These are phyloP conservation scores for Lathyrus oleraceus DNA, from an alignment of 306 rosid species.

Conservation along the genomic window DNA sequence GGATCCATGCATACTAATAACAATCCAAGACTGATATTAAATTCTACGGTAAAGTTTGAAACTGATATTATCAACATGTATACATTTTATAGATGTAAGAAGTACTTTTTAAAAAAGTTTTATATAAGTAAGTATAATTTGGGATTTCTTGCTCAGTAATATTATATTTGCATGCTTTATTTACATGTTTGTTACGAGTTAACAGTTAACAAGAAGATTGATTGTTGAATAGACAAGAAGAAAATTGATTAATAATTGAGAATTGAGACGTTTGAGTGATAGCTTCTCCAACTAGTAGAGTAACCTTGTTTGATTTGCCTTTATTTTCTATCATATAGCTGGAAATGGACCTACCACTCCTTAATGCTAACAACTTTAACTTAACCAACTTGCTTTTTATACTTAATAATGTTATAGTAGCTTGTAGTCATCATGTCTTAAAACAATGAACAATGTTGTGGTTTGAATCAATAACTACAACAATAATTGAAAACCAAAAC, in stretches of 20 bases:
- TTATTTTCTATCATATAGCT: conserved; percentile 40
- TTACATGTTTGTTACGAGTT: not conserved
- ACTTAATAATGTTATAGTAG: conserved; percentile 6
- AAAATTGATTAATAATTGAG: conserved; percentile 16
- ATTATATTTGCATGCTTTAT: not conserved
- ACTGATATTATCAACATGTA: too few relatives aligned
- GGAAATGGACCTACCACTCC: conserved; percentile 48
- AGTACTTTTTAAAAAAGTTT: too few relatives aligned
- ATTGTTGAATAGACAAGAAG: conserved; percentile 21
- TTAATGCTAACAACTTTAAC: conserved; percentile 35
- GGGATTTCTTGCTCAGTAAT: not conserved
- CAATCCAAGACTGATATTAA: too few relatives aligned
- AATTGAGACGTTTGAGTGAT: conserved; percentile 31
- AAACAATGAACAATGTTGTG: not conserved
- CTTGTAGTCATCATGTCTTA: conserved; percentile 2
- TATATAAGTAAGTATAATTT: too few relatives aligned
- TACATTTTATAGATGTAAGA: too few relatives aligned
- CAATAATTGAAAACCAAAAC: conserved; percentile 2
- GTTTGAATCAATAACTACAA: not conserved
- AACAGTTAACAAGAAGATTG: not conserved
- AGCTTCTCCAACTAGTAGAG: conserved; percentile 29
- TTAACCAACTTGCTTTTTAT: conserved; percentile 14
- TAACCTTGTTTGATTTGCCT: conserved; percentile 33
- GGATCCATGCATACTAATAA: too few relatives aligned
- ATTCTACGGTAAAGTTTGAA: not conserved